Conservation (phyloP, 768 basidiomycete species). For the Cubamyces lactineus region DNA sequence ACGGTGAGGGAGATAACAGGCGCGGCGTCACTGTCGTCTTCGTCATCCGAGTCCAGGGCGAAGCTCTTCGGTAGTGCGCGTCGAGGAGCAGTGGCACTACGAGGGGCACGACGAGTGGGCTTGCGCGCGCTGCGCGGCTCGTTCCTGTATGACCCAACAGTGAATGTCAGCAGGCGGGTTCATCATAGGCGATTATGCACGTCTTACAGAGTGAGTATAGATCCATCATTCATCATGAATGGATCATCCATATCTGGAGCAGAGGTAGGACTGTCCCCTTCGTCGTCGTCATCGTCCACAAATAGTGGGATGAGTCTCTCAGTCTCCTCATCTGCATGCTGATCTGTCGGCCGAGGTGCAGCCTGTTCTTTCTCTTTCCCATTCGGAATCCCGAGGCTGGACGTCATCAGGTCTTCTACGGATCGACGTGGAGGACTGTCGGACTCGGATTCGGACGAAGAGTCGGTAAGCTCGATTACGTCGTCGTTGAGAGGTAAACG, state of each 20-base stretch:
- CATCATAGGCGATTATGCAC: background rate
- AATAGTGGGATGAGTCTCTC: slow-evolving; percentile 9
- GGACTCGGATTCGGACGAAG: slow-evolving; percentile 20
- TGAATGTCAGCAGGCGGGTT: background rate
- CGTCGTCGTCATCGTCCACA: slow-evolving; percentile 35
- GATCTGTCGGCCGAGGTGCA: background rate
- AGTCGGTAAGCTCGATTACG: slow-evolving; percentile 23
- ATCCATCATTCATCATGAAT: slow-evolving; percentile 34
- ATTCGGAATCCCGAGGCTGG: background rate
- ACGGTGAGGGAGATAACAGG: slow-evolving; percentile 4
- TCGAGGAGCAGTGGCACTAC: background rate
- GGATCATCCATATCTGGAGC: slow-evolving; percentile 2
- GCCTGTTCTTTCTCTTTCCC: background rate
- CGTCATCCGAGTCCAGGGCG: background rate
- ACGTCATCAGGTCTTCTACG: background rate
- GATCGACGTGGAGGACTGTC: background rate
- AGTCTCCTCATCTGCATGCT: background rate
- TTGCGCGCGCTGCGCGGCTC: slow-evolving; percentile 54
- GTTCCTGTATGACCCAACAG: slow-evolving; percentile 34
- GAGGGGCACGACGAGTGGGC: slow-evolving; percentile 39
- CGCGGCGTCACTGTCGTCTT: background rate
- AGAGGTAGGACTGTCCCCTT: slow-evolving; percentile 10
- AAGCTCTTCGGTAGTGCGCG: background rate
- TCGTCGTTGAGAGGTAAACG: slow-evolving; percentile 7
- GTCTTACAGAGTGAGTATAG: slow-evolving; percentile 34